phyloP scores from a whole-genome alignment of 371 early-diverging fungal genomes.

The Smittium culicis region DNA sequence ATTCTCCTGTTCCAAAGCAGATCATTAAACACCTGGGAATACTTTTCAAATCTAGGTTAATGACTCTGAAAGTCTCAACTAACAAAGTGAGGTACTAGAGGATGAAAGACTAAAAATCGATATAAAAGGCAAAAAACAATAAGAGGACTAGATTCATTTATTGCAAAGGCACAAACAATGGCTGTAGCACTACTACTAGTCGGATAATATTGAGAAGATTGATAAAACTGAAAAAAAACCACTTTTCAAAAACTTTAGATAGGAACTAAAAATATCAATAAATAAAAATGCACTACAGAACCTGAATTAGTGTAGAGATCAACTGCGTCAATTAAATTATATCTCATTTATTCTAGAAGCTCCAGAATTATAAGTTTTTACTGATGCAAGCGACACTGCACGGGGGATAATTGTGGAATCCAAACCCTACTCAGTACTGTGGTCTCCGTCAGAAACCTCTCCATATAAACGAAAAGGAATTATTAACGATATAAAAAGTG shows the following conservation, averaged over 20 bases:
- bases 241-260: background rate
- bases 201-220: slow-evolving; percentile 3
- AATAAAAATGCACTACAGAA: slow-evolving; percentile 6
- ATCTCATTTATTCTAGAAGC: background rate
- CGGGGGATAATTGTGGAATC: slow-evolving; percentile 3
- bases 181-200: background rate
- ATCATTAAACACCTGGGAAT: slow-evolving; percentile 29
- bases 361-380: slow-evolving; percentile 1
- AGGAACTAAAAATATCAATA: background rate
- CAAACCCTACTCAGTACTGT: background rate
- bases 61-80: slow-evolving; percentile 1
- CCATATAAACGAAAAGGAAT: background rate
- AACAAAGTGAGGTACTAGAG: background rate
- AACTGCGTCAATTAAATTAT: background rate
- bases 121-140: slow-evolving; percentile 1
- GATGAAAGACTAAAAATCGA: background rate
- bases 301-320: slow-evolving; percentile 1
- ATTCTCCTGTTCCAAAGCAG: slow-evolving; percentile 27
- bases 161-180: slow-evolving; percentile 11
- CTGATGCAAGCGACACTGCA: slow-evolving; percentile 9
- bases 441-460: background rate
- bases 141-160: slow-evolving; percentile 12
- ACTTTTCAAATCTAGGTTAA: slow-evolving; percentile 21
- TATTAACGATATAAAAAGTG: background rate
- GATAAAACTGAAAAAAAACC: slow-evolving; percentile 4